Conservation (phyloP, 768 basidiomycete genomes). For the Hericium coralloides region DNA sequence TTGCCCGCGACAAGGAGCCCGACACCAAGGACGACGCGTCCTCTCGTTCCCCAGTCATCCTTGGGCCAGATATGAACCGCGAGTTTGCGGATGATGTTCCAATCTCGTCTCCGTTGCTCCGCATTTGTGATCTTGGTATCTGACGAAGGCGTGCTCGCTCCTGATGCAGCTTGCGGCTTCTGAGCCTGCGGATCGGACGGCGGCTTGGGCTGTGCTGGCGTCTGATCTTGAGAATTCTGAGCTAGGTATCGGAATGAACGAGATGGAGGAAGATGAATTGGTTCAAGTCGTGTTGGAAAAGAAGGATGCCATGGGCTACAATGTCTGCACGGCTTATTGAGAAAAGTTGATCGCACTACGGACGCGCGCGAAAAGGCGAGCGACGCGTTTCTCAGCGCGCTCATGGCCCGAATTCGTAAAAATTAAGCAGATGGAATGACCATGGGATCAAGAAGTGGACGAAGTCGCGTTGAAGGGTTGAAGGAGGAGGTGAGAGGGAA, state of each 20-base stretch:
- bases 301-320: neutral
- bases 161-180: neutral
- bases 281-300: neutral
- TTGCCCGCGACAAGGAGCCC: constrained; percentile 77
- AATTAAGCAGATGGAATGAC: too few species aligned
- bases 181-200: neutral
- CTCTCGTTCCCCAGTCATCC: constrained; percentile 72
- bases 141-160: neutral
- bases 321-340: neutral
- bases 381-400: neutral
- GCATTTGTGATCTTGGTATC: constrained; percentile 5
- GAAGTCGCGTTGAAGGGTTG: too few species aligned
- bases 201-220: neutral
- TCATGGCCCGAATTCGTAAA: neutral
- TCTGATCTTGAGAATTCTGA: constrained; percentile 1
- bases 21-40: constrained; percentile 77
- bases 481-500: too few species aligned
- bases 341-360: neutral
- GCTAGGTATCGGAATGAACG: neutral
- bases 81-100: constrained; percentile 78
- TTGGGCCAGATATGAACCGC: constrained; percentile 90
- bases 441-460: too few species aligned
- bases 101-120: constrained; percentile 70
- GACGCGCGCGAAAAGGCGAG: neutral
- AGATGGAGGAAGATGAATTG: neutral